phyloP scores from a whole-genome alignment of 2,329 filamentous ascomycete species.

The Diatrype stigma region DNA sequence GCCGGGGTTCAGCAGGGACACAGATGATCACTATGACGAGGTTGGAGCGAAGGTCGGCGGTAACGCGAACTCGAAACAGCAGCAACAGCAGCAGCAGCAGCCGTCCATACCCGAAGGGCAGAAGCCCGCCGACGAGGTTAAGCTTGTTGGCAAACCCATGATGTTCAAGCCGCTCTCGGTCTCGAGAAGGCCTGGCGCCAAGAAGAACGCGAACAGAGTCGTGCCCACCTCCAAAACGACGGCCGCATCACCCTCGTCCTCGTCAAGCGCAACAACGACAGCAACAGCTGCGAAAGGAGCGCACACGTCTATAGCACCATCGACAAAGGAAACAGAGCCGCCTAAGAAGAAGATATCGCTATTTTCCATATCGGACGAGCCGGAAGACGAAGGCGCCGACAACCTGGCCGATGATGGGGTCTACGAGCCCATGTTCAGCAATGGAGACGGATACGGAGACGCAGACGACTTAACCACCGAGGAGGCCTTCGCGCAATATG shows the following conservation, averaged over 20 bases:
- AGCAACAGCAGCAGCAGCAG: conserved; percentile 37
- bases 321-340: conserved; percentile 15
- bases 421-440: conserved; percentile 52
- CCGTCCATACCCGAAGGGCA: conserved; percentile 53
- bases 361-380: conserved; percentile 58
- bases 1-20: conserved; percentile 71
- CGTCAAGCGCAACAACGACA: conserved; percentile 1
- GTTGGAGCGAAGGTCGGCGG: conserved; percentile 20
- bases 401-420: conserved; percentile 20
- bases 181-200: conserved; percentile 68
- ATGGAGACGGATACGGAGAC: conserved; percentile 15
- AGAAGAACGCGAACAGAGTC: conserved; percentile 43
- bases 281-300: conserved; percentile 11
- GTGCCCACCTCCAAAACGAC: conserved; percentile 11
- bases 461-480: conserved; percentile 12
- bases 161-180: conserved; percentile 91
- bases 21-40: conserved; percentile 25
- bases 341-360: conserved; percentile 61
- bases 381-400: conserved; percentile 23
- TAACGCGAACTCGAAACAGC: conserved; percentile 25
- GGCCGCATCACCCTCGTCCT: not conserved
- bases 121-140: conserved; percentile 59
- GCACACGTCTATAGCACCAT: conserved; percentile 13
- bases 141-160: conserved; percentile 72
- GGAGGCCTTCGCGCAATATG: conserved; percentile 31